Percentiles rank a stretch among this genome's conserved stretches.
phyloP scores from a whole-genome alignment of 2,329 filamentous ascomycete species.

The Xylariaceae sp. region DNA sequence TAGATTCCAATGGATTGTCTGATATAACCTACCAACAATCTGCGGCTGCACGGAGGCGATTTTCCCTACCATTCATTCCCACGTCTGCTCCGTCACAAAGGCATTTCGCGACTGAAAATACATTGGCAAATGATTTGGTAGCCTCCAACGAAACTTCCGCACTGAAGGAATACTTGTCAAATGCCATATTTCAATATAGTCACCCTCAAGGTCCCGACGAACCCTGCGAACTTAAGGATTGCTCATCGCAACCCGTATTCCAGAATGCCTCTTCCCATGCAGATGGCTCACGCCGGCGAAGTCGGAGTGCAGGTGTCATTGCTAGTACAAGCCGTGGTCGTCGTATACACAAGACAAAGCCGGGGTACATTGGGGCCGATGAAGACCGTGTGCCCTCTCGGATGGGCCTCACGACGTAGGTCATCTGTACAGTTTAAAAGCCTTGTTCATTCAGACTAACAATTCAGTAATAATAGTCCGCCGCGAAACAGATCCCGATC shows the following conservation, averaged over 20 bases:
- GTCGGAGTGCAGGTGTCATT: constrained; percentile 29
- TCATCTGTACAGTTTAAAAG: neutral
- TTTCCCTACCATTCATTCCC: constrained; percentile 24
- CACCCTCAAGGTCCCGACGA: constrained; percentile 4
- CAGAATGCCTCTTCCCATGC: constrained; percentile 23
- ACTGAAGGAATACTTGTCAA: constrained; percentile 20
- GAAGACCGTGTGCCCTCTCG: constrained; percentile 15
- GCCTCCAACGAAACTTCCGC: constrained; percentile 13
- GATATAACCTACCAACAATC: constrained; percentile 30
- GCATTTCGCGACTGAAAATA: constrained; percentile 16
- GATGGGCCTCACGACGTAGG: constrained; percentile 6
- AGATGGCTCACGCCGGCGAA: constrained; percentile 23
- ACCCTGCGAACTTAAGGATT: constrained; percentile 18
- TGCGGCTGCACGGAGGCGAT: constrained; percentile 21
- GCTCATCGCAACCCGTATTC: constrained; percentile 31
- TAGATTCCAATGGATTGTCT: constrained; percentile 34
- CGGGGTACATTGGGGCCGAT: constrained; percentile 27
- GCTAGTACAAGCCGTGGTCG: constrained; percentile 19
- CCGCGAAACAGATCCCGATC: constrained; percentile 32
- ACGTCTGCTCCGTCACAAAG: constrained; percentile 20
- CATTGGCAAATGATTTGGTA: constrained; percentile 6
- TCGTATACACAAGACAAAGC: constrained; percentile 30
- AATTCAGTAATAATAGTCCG: constrained; percentile 26
- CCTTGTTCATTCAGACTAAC: constrained; percentile 8
- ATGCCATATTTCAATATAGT: constrained; percentile 33